phyloP scores from a whole-genome alignment of 352 stramenopile genomes.

The Peronosclerospora sorghi region DNA sequence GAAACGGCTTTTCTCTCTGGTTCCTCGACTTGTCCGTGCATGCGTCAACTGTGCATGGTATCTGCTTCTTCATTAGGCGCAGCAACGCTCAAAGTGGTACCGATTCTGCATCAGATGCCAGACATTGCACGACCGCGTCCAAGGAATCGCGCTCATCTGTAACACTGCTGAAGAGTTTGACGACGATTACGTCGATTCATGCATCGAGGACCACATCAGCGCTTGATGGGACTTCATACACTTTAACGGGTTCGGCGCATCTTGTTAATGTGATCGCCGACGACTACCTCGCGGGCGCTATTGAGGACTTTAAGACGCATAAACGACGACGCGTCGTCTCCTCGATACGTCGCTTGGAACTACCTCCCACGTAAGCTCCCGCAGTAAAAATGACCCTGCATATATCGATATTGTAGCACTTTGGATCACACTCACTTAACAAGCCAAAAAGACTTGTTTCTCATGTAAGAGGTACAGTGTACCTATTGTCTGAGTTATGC shows the following conservation, averaged over 20 bases:
- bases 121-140: slow-evolving; percentile 48
- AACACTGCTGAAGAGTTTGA: slow-evolving; percentile 33
- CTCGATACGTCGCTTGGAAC: slow-evolving; percentile 28
- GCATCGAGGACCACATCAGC: slow-evolving; percentile 39
- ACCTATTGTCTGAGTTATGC: no score
- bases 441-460: no score
- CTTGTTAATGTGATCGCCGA: slow-evolving; percentile 18
- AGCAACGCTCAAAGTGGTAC: no score
- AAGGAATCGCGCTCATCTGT: slow-evolving; percentile 67
- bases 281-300: slow-evolving; percentile 53
- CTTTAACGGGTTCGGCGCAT: no score
- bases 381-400: no score
- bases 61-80: no score
- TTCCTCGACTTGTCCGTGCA: slow-evolving; percentile 65
- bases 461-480: no score
- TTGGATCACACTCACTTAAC: no score
- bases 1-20: slow-evolving; percentile 65
- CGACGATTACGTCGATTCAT: slow-evolving; percentile 42
- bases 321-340: slow-evolving; percentile 63
- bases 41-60: slow-evolving; percentile 36
- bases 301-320: slow-evolving; percentile 49
- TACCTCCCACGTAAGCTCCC: no score
- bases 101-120: slow-evolving; percentile 10
- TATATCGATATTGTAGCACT: no score
- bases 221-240: slow-evolving; percentile 36